These are phyloP conservation scores for Phytophthora vignae DNA, from an alignment of 352 stramenopile genomes.

Conservation along the genomic window DNA sequence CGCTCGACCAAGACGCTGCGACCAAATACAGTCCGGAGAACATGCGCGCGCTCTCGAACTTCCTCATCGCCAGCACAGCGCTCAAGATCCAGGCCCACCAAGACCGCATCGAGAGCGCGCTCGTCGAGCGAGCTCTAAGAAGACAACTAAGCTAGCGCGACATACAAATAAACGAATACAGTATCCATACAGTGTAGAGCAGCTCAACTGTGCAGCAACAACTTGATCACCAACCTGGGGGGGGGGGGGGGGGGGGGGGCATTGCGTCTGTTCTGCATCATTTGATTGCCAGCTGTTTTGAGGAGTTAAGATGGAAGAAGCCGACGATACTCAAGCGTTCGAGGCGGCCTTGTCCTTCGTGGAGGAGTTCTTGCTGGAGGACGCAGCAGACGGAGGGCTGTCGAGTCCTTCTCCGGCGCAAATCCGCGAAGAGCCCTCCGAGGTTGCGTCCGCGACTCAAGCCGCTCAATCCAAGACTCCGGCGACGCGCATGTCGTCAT, in stretches of 20 bases:
- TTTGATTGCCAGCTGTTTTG: too few relatives aligned
- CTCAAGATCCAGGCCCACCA: slow-evolving; percentile 43
- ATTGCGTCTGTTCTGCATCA: too few relatives aligned
- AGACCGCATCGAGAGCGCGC: slow-evolving; percentile 50
- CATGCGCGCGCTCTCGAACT: slow-evolving; percentile 42
- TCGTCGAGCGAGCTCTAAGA: slow-evolving; percentile 16
- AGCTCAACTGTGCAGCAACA: too few relatives aligned
- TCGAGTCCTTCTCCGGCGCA: neutral
- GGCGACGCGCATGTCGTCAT: neutral
- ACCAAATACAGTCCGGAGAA: slow-evolving; percentile 26
- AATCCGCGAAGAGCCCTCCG: neutral
- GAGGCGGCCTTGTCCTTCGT: slow-evolving; percentile 32
- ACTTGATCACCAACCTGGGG: too few relatives aligned
- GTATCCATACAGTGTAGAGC: too few relatives aligned
- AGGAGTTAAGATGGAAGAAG: slow-evolving; percentile 2
- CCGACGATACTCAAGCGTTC: slow-evolving; percentile 17
- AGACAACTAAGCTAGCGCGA: neutral
- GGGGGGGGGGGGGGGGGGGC: too few relatives aligned
- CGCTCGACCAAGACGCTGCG: slow-evolving; percentile 33
- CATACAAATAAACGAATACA: neutral
- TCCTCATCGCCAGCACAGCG: slow-evolving; percentile 43
- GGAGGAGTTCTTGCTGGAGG: slow-evolving; percentile 26
- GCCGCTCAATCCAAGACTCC: neutral
- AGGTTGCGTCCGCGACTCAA: neutral
- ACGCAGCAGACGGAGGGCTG: slow-evolving; percentile 1